Conservation (phyloP, 352 stramenopile species). For the Globisporangium paddicum region DNA sequence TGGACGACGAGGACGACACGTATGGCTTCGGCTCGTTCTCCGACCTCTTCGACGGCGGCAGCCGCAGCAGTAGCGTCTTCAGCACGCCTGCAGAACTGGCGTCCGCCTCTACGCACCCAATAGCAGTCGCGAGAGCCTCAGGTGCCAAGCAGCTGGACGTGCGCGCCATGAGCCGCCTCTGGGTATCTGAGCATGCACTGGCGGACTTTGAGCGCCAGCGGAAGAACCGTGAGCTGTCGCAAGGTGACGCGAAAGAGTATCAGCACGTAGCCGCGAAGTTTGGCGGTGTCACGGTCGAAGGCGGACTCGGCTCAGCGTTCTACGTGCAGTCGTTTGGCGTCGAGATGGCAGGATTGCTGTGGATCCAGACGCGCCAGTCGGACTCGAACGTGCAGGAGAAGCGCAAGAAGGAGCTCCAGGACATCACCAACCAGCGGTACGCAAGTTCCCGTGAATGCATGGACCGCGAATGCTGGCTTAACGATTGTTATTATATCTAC, state of each 20-base stretch:
- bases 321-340: conserved; percentile 13
- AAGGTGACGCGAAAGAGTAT: conserved; percentile 18
- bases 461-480: background rate
- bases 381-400: conserved; percentile 48
- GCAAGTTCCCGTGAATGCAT: background rate
- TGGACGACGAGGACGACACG: conserved; percentile 59
- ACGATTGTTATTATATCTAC: background rate
- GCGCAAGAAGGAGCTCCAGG: conserved; percentile 52
- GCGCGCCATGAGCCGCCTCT: conserved; percentile 34
- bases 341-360: conserved; percentile 27
- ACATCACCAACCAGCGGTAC: conserved; percentile 39
- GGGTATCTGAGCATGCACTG: conserved; percentile 39
- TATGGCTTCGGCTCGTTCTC: conserved; percentile 70
- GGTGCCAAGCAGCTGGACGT: conserved; percentile 27
- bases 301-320: conserved; percentile 34
- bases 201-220: conserved; percentile 30
- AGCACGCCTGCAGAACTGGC: background rate
- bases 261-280: conserved; percentile 51
- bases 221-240: conserved; percentile 13
- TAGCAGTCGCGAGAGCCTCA: background rate
- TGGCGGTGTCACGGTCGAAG: conserved; percentile 41
- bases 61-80: background rate
- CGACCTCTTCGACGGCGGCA: conserved; percentile 40
- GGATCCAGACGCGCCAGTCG: conserved; percentile 40
- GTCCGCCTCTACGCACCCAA: background rate